Conservation (phyloP, 2,329 filamentous ascomycete genomes). For the Apiospora saccharicola region DNA sequence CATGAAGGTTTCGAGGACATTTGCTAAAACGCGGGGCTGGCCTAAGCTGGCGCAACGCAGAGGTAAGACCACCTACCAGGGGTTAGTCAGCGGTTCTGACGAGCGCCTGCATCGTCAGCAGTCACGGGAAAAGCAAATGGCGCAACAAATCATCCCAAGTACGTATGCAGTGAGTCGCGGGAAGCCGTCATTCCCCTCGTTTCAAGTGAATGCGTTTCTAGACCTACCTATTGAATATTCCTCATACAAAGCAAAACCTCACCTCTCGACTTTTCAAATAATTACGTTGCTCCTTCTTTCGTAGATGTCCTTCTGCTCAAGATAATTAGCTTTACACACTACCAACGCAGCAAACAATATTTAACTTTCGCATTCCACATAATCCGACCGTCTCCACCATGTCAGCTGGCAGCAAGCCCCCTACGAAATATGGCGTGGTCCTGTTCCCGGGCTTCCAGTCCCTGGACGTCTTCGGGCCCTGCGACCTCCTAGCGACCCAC, state of each 20-base stretch:
- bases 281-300: background rate
- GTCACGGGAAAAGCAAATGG: background rate
- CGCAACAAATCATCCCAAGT: background rate
- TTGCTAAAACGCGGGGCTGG: background rate
- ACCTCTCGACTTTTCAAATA: background rate
- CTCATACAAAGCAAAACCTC: background rate
- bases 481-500: constrained; percentile 53
- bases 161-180: background rate
- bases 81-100: background rate
- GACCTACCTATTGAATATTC: background rate
- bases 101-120: background rate
- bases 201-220: too few species aligned
- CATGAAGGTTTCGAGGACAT: background rate
- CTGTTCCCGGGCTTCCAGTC: constrained; percentile 54
- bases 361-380: background rate
- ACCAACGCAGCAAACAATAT: background rate
- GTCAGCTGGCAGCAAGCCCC: constrained; percentile 26
- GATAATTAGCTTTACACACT: background rate
- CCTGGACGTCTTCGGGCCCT: constrained; percentile 55
- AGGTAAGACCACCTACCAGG: background rate
- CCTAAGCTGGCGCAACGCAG: background rate
- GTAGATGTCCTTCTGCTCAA: background rate
- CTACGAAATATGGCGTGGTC: constrained; percentile 49
- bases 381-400: background rate
- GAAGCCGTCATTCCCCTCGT: background rate